phyloP scores from a whole-genome alignment of 768 basidiomycete species.

The Coprinellus aureogranulatus region DNA sequence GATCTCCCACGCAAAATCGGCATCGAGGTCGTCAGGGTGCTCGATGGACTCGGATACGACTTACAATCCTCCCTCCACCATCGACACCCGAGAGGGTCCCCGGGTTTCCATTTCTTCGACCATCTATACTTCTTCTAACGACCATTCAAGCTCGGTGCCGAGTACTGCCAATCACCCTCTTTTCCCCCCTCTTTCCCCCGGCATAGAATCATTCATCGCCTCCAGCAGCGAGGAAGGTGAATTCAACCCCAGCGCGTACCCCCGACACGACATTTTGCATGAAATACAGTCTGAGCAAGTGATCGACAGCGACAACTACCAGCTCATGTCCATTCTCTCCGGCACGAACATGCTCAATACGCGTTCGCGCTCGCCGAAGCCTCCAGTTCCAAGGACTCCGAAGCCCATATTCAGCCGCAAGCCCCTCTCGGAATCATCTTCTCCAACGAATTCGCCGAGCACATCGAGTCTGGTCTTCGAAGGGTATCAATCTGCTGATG shows the following conservation, averaged over 20 bases:
- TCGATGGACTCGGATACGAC: constrained; percentile 21
- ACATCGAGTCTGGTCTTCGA: constrained; percentile 8
- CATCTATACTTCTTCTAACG: constrained; percentile 34
- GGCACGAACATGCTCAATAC: constrained; percentile 15
- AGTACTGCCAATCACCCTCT: constrained; percentile 29
- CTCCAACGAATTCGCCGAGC: constrained; percentile 17
- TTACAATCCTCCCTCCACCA: constrained; percentile 25
- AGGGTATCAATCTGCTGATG: constrained; percentile 12
- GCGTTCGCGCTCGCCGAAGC: constrained; percentile 34
- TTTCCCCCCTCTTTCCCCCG: constrained; percentile 18
- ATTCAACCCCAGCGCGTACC: constrained; percentile 1
- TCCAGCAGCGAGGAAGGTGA: constrained; percentile 6
- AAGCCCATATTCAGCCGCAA: constrained; percentile 45
- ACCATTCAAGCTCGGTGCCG: constrained; percentile 18
- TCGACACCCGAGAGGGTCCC: constrained; percentile 32
- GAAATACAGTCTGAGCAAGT: constrained; percentile 16
- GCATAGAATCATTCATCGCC: constrained; percentile 34
- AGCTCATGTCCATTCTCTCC: constrained; percentile 22
- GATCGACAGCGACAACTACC: constrained; percentile 9
- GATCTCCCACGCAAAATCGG: constrained; percentile 30
- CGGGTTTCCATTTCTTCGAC: constrained; percentile 44
- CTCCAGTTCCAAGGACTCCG: constrained; percentile 44
- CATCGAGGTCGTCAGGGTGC: constrained; percentile 23
- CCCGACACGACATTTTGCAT: constrained; percentile 11
- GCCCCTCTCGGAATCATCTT: constrained; percentile 19